Conservation (phyloP, 1,284 basidiomycete species). For the Cystobasidium pallidum region DNA sequence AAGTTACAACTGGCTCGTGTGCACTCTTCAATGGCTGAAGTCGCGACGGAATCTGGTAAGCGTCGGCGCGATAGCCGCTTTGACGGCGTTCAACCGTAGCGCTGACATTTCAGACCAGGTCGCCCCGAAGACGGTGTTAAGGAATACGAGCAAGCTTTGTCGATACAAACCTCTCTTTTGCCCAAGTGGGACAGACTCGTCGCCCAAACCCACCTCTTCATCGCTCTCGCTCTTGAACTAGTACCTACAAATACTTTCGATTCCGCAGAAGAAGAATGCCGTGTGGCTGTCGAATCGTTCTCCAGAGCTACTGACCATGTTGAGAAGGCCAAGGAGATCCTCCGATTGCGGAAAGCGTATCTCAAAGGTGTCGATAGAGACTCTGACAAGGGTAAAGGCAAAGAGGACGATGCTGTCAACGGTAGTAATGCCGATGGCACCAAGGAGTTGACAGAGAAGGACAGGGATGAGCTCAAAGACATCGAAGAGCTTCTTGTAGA, state of each 20-base stretch:
- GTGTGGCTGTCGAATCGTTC: conserved; percentile 31
- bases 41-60: conserved; percentile 51
- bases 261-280: conserved; percentile 26
- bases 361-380: conserved; percentile 29
- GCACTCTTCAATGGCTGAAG: conserved; percentile 51
- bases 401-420: conserved; percentile 43
- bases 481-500: conserved; percentile 48
- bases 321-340: conserved; percentile 50
- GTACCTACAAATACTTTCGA: conserved; percentile 45
- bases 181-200: conserved; percentile 48
- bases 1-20: conserved; percentile 50
- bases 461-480: conserved; percentile 48
- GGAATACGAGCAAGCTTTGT: conserved; percentile 50
- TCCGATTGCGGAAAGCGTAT: conserved; percentile 41
- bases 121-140: conserved; percentile 50
- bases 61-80: too few species aligned
- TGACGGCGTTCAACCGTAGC: not conserved
- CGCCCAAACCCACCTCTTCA: conserved; percentile 52
- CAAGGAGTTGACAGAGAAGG: conserved; percentile 42
- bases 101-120: conserved; percentile 41
- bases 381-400: conserved; percentile 35
- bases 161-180: conserved; percentile 44
- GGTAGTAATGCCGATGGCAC: not conserved
- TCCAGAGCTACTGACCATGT: conserved; percentile 50
- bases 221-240: conserved; percentile 52